phyloP scores from a whole-genome alignment of 2,329 filamentous ascomycete species.

The Akanthomyces muscarius region DNA sequence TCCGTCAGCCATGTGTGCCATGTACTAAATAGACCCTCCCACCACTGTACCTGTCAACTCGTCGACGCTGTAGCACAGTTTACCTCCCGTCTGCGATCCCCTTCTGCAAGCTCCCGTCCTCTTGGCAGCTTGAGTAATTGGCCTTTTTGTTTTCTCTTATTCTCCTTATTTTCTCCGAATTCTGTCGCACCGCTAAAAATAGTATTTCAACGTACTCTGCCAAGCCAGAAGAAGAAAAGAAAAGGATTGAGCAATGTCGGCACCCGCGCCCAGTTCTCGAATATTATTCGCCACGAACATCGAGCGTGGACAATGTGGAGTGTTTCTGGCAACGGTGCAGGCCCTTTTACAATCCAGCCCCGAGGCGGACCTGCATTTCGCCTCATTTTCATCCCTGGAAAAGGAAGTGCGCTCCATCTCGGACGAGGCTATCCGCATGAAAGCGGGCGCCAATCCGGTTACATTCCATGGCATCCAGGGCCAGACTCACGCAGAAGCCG shows the following conservation, averaged over 20 bases:
- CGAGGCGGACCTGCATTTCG: constrained; percentile 40
- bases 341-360: constrained; percentile 34
- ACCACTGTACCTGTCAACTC: no score
- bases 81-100: neutral
- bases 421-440: constrained; percentile 8
- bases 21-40: no score
- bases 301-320: constrained; percentile 45
- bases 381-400: constrained; percentile 37
- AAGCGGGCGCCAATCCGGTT: constrained; percentile 22
- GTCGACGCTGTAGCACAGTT: neutral
- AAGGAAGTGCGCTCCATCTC: constrained; percentile 16
- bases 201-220: neutral
- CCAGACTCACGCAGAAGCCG: constrained; percentile 18
- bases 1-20: no score
- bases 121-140: neutral
- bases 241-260: neutral
- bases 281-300: constrained; percentile 42
- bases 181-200: neutral
- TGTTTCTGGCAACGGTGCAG: constrained; percentile 40
- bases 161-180: neutral
- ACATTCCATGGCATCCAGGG: constrained; percentile 28
- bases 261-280: constrained; percentile 3
- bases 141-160: neutral
- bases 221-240: neutral
- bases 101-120: neutral